Base-by-base conservation (phyloP, 176 grass and related monocot species). In the Panicum miliaceum region DNA sequence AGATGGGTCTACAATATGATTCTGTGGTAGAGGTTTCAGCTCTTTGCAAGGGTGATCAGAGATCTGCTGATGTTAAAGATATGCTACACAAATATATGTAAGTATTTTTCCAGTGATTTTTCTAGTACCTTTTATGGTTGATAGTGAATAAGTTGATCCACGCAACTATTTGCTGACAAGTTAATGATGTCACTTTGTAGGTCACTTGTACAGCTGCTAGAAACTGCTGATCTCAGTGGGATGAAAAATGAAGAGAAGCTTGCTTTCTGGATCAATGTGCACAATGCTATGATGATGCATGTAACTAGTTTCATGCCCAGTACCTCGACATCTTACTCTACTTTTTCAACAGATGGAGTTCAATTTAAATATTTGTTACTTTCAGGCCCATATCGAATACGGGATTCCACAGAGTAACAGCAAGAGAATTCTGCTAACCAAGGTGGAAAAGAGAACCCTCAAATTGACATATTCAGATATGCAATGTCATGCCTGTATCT, bases 201-300 rank as follows among this genome's bases (percentile, higher is more conserved):
- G 71, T 91, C 86, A 76, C 93, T 99, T 82, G 90, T 89, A 8
- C 73, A 94, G 67, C 87, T 89, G 47, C 84, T 99, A 73, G 91
- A 96, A 89, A 86, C 50, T 15, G 81, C 90, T 22, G 90, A 94
- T 86, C 93, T 87, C 20, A 64, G 71, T 57, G 92, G 54, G 59
- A 88, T 96, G 93, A 94, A 90, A 68, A 85, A 84, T 7, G 88
- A 96, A 85, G 96, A 96, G 63, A 99, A 91, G 60, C 84, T 99
- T 71, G 91, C 96, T 20, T 99, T 99, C 66, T 99, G 96, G 96
- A 92, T 96, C 58, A 99, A 99, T 78, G 79, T 96, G 74, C 96
- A 96, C 67, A 99, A 99, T 75, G 82, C 96, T 15, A 99, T 96
- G 91, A 92, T 94, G 88, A 99, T 99, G 96, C 93, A 99, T 99